Evolutionary conservation across 2,329 filamentous ascomycete species (phyloP).

Genomic region (Pseudogymnoascus pannorum): DNA sequence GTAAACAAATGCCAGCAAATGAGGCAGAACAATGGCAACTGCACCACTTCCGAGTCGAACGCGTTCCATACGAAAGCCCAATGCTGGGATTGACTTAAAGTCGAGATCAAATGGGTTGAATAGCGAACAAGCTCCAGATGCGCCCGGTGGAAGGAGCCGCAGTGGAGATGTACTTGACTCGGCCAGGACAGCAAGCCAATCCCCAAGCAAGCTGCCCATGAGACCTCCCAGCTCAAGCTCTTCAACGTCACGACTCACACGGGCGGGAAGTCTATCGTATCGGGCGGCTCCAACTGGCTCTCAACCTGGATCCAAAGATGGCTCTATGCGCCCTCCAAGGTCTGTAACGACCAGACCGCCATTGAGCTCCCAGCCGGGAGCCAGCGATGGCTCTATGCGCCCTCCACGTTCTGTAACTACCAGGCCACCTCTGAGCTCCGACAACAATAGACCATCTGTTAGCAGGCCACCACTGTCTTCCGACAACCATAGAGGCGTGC

Average conservation of each 20-base stretch:
- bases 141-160: slow-evolving; percentile 3
- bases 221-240: slow-evolving; percentile 5
- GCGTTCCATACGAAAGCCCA: slow-evolving; percentile 21
- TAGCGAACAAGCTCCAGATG: slow-evolving; percentile 7
- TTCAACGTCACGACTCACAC: neutral
- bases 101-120: neutral
- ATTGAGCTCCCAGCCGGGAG: neutral
- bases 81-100: slow-evolving; percentile 7
- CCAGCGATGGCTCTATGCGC: slow-evolving; percentile 8
- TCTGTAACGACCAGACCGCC: slow-evolving; percentile 5
- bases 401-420: slow-evolving; percentile 5
- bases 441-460: slow-evolving; percentile 1
- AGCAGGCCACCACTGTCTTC: neutral
- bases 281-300: neutral
- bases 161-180: slow-evolving; percentile 10
- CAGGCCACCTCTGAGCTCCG: neutral
- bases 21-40: slow-evolving; percentile 4
- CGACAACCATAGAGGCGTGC: neutral
- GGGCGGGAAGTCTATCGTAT: neutral
- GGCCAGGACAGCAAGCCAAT: slow-evolving; percentile 20
- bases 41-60: slow-evolving; percentile 20
- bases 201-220: slow-evolving; percentile 27
- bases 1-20: neutral
- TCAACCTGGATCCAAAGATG: neutral
- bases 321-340: slow-evolving; percentile 8